Percentiles rank a stretch among this genome's conserved stretches.
These are phyloP conservation scores for Aspergillus mulundensis DNA, from an alignment of 495 filamentous ascomycete species.

Conservation along the genomic window DNA sequence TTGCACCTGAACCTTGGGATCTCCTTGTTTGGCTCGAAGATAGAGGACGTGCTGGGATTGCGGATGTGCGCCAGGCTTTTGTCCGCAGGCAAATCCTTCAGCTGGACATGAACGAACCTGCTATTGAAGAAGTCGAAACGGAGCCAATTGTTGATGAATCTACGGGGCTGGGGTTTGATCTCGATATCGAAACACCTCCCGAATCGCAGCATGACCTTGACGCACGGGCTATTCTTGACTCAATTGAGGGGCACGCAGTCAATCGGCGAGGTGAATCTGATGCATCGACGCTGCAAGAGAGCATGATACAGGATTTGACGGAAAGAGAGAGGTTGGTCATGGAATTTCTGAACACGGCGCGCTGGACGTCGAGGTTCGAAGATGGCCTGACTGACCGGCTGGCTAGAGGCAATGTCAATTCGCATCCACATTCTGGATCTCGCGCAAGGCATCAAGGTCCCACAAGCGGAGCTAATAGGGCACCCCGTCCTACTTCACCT, in stretches of 20 bases:
- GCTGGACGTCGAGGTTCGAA: constrained; percentile 36
- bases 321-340: constrained; percentile 56
- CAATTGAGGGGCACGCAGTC: constrained; percentile 21
- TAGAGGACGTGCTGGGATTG: constrained; percentile 75
- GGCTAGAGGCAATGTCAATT: constrained; percentile 22
- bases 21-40: constrained; percentile 92
- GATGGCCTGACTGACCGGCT: constrained; percentile 32
- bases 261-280: constrained; percentile 19
- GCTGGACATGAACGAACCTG: constrained; percentile 54
- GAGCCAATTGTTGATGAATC: constrained; percentile 35
- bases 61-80: constrained; percentile 77
- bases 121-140: constrained; percentile 50
- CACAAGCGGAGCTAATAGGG: constrained; percentile 40
- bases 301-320: constrained; percentile 46
- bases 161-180: constrained; percentile 19
- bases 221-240: constrained; percentile 30
- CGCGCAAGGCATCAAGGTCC: constrained; percentile 33
- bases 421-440: constrained; percentile 27
- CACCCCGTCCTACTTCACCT: constrained; percentile 36
- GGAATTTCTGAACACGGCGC: constrained; percentile 50
- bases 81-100: constrained; percentile 68
- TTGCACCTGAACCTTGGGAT: constrained; percentile 86
- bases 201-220: constrained; percentile 31
- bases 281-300: constrained; percentile 33
- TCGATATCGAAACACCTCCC: constrained; percentile 16